phyloP scores from a whole-genome alignment of 129 eudicot genomes.

The Mikania micrantha region DNA sequence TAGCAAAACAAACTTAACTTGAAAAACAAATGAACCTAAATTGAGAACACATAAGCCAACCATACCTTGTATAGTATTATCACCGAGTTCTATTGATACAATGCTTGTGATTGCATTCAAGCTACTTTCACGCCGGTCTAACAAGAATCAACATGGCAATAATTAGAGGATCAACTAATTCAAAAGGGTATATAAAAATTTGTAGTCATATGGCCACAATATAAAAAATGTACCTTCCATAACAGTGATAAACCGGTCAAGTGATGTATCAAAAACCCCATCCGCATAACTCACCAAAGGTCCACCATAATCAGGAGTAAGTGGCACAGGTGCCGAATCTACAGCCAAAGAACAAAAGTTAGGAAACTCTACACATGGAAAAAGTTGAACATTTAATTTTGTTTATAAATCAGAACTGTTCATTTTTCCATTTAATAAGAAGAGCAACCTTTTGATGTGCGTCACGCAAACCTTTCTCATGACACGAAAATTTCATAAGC shows the following conservation, averaged over 20 bases:
- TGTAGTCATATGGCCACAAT: neutral
- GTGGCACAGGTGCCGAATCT: conserved; percentile 69
- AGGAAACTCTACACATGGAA: neutral
- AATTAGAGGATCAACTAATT: neutral
- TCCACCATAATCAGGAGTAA: conserved; percentile 82
- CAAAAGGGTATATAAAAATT: neutral
- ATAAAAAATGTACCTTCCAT: conserved; percentile 58
- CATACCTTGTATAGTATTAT: conserved; percentile 43
- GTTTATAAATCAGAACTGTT: neutral
- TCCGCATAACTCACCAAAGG: conserved; percentile 83
- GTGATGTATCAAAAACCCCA: conserved; percentile 75
- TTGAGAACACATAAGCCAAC: neutral
- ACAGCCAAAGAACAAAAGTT: conserved; percentile 10
- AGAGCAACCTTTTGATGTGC: neutral
- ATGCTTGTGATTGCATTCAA: conserved; percentile 69
- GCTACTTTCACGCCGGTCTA: conserved; percentile 76
- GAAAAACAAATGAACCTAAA: conserved; percentile 2
- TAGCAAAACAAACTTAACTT: neutral
- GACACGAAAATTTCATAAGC: neutral
- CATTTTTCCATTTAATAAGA: neutral
- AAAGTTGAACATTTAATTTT: neutral
- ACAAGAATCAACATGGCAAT: conserved; percentile 1
- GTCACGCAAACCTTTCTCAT: neutral
- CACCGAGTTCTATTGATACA: conserved; percentile 55
- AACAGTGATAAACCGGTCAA: conserved; percentile 72